Conservation (phyloP, 805 yeast genomes). For the Sugiyamaella floridensis region DNA sequence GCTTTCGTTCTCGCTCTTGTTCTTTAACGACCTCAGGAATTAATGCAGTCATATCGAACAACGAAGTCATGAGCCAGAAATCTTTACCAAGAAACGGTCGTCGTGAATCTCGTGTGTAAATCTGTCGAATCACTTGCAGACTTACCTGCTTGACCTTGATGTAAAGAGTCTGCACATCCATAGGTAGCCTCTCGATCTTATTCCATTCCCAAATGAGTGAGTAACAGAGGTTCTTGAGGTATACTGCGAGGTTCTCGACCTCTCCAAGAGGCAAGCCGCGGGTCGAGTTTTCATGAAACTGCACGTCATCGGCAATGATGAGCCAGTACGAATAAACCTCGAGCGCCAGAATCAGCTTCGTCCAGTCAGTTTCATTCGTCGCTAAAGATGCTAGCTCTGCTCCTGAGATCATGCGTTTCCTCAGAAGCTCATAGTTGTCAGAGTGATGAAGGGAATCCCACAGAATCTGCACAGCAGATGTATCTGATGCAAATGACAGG, state of each 20-base stretch:
- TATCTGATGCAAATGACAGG: constrained; percentile 11
- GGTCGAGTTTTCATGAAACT: constrained; percentile 40
- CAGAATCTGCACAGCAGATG: constrained; percentile 14
- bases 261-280: constrained; percentile 36
- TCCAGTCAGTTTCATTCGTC: constrained; percentile 12
- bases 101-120: constrained; percentile 61
- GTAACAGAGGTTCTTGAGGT: constrained; percentile 46
- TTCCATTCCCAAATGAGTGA: constrained; percentile 39
- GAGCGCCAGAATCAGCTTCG: constrained; percentile 43
- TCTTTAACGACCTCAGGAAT: constrained; percentile 37
- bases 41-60: constrained; percentile 33
- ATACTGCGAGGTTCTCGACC: constrained; percentile 37
- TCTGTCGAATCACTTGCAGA: constrained; percentile 52
- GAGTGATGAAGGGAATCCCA: constrained; percentile 16
- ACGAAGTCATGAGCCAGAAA: constrained; percentile 47
- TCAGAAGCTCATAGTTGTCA: constrained; percentile 2
- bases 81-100: constrained; percentile 41
- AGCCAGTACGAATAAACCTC: constrained; percentile 63
- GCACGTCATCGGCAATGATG: constrained; percentile 59
- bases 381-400: neutral
- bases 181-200: constrained; percentile 3
- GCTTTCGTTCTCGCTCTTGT: constrained; percentile 32
- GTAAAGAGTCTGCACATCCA: constrained; percentile 4
- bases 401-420: neutral
- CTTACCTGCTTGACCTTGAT: constrained; percentile 32